phyloP scores from a whole-genome alignment of 2,329 filamentous ascomycete species.

The Drechslerella stenobrocha region DNA sequence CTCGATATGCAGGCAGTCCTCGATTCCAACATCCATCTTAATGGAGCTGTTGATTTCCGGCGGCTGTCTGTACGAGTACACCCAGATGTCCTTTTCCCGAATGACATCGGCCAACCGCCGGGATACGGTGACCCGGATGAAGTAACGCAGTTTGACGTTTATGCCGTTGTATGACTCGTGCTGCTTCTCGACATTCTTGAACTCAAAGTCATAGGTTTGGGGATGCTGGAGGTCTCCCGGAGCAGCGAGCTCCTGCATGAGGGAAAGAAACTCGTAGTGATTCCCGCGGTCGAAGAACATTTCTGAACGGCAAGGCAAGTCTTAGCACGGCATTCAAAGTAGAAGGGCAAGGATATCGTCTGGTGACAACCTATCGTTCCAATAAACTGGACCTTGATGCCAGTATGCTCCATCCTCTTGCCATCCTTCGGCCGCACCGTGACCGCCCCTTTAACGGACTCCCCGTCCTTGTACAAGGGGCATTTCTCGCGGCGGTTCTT shows the following conservation, averaged over 20 bases:
- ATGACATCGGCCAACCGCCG: slow-evolving; percentile 97
- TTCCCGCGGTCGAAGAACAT: slow-evolving; percentile 99
- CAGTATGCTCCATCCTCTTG: slow-evolving; percentile 94
- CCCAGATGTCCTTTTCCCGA: slow-evolving; percentile 99
- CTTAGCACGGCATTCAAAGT: slow-evolving; percentile 17
- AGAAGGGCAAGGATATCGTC: neutral
- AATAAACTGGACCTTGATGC: slow-evolving; percentile 99
- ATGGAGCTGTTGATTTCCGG: slow-evolving; percentile 98
- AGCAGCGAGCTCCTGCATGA: slow-evolving; percentile 93
- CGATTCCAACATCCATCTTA: slow-evolving; percentile 99
- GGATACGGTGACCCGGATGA: slow-evolving; percentile 93
- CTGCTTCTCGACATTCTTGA: slow-evolving; percentile 99
- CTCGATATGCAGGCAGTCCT: slow-evolving; percentile 98
- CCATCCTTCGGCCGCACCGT: slow-evolving; percentile 97
- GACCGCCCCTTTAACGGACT: slow-evolving; percentile 94
- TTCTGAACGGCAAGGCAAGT: slow-evolving; percentile 62
- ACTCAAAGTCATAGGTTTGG: slow-evolving; percentile 98
- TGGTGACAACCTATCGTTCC: slow-evolving; percentile 77
- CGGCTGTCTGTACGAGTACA: slow-evolving; percentile 96
- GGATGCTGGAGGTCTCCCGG: slow-evolving; percentile 98
- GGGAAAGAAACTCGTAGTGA: slow-evolving; percentile 97
- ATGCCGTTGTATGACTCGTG: slow-evolving; percentile 99
- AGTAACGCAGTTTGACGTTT: slow-evolving; percentile 98
- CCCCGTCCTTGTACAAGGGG: slow-evolving; percentile 94
- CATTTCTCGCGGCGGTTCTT: slow-evolving; percentile 97